phyloP scores from a whole-genome alignment of 78 protist species.

The Cavenderia fasciculata region DNA sequence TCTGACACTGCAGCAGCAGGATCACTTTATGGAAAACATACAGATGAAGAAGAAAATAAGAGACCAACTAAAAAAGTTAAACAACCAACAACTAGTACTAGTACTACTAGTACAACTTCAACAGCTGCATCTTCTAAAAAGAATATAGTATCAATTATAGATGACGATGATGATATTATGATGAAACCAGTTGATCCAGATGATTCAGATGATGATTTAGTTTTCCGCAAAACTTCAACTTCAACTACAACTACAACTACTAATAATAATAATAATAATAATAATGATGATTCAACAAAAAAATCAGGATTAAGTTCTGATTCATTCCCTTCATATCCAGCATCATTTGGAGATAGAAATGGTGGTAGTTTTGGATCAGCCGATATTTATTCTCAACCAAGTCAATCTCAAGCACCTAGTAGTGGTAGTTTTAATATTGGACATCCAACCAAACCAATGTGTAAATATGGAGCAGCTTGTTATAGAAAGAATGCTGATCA shows the following conservation, averaged over 20 bases:
- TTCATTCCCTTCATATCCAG: too few relatives aligned
- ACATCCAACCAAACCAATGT: conserved; percentile 17
- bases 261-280: too few relatives aligned
- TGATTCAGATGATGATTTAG: too few relatives aligned
- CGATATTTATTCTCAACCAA: neutral
- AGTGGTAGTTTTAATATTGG: neutral
- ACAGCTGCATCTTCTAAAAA: neutral
- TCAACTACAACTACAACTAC: too few relatives aligned
- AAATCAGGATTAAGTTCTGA: too few relatives aligned
- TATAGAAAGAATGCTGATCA: conserved; percentile 76
- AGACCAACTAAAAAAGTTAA: conserved; percentile 17
- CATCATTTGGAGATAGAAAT: too few relatives aligned
- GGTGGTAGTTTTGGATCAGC: too few relatives aligned
- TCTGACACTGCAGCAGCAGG: too few relatives aligned
- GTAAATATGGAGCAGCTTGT: conserved; percentile 60
- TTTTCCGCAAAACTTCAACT: too few relatives aligned
- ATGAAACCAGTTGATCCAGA: neutral
- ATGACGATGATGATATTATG: conserved; percentile 9
- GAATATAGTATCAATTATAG: neutral
- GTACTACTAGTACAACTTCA: neutral
- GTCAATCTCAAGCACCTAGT: neutral
- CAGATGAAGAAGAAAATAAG: conserved; percentile 1
- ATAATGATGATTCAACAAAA: too few relatives aligned
- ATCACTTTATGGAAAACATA: neutral
- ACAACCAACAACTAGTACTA: neutral